Evolutionary conservation across 495 filamentous ascomycete species (phyloP), one percentile per base, ranked within the genome.

Genomic region (Aspergillus cristatus): DNA sequence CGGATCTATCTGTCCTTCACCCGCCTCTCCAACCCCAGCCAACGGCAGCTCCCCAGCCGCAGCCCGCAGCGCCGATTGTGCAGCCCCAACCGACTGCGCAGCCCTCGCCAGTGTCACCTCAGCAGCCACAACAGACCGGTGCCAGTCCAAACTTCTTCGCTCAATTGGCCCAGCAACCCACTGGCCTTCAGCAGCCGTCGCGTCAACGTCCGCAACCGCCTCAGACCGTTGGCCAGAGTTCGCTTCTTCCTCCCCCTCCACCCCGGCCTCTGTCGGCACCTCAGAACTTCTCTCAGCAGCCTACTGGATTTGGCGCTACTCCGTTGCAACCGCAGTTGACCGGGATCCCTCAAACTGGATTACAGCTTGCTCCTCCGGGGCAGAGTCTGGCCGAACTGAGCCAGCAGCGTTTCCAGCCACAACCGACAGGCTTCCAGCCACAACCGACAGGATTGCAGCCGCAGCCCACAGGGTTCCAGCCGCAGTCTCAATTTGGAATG

Each of bases 271-370:
- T 91, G 4, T 96, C 90, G 13, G 93, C 90, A 7, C 91, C 91
- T 15, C 86, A 90, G 54, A 82, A 86, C 24, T 78, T 78, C 36
- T 57, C 65, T 28, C 84, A 84, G 46, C 78, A 80, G 40, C 78
- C 78, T 34, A 88, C 68, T 54, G 70, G 69, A 2, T 90, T 94
- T 51, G 74, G 76, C 6, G 63, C 81, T 18, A 79, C 84, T 34
- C 75, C 83, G 12, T 58, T 96, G 46, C 84, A 91, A 48, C 82
- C 88, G 16, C 87, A 94, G 55, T 70, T 88, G 53, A 97, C 91
- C 0, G 91, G 91, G 7, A 66, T 77, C 34, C 63, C 67, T 40
- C 58, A 62, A 22, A 56, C 53, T 14, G 62, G 67, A 6, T 50
- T 67, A 14, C 74, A 70, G 34, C 55, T 85, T 29, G 79, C 81